Conservation (phyloP, 192 early-diverging fungal genomes). For the Rhizophagus clarus region DNA sequence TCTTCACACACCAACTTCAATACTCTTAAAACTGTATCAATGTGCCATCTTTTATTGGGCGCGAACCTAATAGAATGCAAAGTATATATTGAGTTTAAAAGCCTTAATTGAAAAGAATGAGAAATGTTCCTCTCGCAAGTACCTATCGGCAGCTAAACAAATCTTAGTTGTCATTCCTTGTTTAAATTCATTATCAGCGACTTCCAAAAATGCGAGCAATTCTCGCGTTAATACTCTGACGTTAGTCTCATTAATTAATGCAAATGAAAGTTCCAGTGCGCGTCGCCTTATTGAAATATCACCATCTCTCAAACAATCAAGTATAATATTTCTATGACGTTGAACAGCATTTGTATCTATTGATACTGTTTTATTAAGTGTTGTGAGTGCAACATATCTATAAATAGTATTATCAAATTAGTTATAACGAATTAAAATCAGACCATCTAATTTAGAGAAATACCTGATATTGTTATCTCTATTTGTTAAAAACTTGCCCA, state of each 20-base stretch:
- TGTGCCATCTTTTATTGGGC: constrained; percentile 95
- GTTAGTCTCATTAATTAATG: constrained; percentile 91
- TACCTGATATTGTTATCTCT: constrained; percentile 97
- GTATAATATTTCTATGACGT: constrained; percentile 93
- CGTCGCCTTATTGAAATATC: constrained; percentile 97
- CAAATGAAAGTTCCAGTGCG: constrained; percentile 95
- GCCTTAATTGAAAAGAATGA: background rate
- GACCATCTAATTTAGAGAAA: background rate
- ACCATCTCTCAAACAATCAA: constrained; percentile 92
- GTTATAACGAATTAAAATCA: constrained; percentile 19
- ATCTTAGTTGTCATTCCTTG: constrained; percentile 90
- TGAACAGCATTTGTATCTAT: constrained; percentile 94
- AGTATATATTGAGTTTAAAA: background rate
- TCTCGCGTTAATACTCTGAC: constrained; percentile 92
- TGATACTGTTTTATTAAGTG: constrained; percentile 86
- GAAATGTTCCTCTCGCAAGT: background rate
- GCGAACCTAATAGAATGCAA: constrained; percentile 59
- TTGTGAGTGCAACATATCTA: constrained; percentile 97
- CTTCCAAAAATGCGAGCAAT: constrained; percentile 89
- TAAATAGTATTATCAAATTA: constrained; percentile 12
- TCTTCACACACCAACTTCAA: constrained; percentile 56
- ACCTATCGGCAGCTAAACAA: constrained; percentile 85
- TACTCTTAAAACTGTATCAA: constrained; percentile 92
- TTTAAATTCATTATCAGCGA: constrained; percentile 88
- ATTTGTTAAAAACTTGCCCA: constrained; percentile 94